phyloP scores from a whole-genome alignment of 2,329 filamentous ascomycete genomes.

The Neonectria sp. region DNA sequence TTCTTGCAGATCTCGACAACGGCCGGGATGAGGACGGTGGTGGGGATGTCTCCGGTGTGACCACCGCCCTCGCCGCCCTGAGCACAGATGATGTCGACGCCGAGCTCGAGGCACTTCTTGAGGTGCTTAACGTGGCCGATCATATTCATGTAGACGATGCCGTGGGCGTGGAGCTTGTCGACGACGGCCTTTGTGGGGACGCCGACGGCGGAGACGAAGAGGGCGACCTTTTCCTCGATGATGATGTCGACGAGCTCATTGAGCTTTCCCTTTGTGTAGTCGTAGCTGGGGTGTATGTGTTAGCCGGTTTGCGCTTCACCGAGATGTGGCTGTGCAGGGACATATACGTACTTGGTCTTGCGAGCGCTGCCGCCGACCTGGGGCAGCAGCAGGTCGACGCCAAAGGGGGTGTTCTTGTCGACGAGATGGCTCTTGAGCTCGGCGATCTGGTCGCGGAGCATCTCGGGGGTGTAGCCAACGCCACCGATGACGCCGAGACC shows the following conservation, averaged over 20 bases:
- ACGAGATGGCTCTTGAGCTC: slow-evolving; percentile 91
- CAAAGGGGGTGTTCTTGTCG: slow-evolving; percentile 96
- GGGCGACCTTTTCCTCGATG: slow-evolving; percentile 90
- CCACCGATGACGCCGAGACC: slow-evolving; percentile 97
- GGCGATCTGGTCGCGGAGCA: slow-evolving; percentile 94
- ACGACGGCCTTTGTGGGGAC: slow-evolving; percentile 92
- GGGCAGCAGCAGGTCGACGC: slow-evolving; percentile 92
- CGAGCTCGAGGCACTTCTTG: slow-evolving; percentile 92
- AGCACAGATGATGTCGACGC: slow-evolving; percentile 96
- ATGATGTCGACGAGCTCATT: slow-evolving; percentile 91
- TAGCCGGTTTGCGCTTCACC: slow-evolving; percentile 16
- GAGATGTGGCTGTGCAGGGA: slow-evolving; percentile 39
- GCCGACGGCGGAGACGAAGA: slow-evolving; percentile 98
- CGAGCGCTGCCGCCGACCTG: slow-evolving; percentile 95
- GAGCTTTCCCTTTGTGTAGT: slow-evolving; percentile 99
- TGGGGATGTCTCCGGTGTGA: slow-evolving; percentile 95
- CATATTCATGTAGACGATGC: slow-evolving; percentile 99
- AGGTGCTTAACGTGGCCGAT: slow-evolving; percentile 99
- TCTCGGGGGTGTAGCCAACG: slow-evolving; percentile 95
- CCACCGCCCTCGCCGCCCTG: slow-evolving; percentile 98
- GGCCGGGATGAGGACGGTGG: slow-evolving; percentile 91
- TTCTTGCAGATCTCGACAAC: slow-evolving; percentile 87
- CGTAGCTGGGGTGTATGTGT: slow-evolving; percentile 77
- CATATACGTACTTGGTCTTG: slow-evolving; percentile 83
- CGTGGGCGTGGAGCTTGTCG: slow-evolving; percentile 88